Base-by-base conservation (phyloP, 2,329 filamentous ascomycete species). In the Coccinonectria pachysandricola region DNA sequence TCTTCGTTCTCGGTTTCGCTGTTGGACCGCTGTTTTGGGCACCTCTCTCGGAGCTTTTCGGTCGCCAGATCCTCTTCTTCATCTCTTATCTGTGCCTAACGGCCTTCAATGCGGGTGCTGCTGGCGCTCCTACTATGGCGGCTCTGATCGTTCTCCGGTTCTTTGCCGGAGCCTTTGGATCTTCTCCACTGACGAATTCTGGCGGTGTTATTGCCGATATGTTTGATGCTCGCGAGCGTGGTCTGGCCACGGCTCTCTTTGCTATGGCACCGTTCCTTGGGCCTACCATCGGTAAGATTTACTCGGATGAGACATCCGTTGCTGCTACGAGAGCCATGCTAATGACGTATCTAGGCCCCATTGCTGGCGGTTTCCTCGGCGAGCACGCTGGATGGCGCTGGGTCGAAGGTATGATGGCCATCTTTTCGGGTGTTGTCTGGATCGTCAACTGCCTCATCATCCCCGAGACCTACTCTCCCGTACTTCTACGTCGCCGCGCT, bases 111-210 rank as follows among this genome's bases (percentile, higher is more conserved):
- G 71, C 66, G 12, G 75, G 62, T 4, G 63, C 61, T 11, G 68
- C 71, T 2, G 75, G 66, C 7, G 57, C 68, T 0, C 55, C 68
- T 30, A 74, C 68, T 38, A 71, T 77, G 33, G 57, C 57, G 24
- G 68, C 69, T 2, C 56, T 84, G 3, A 54, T 83, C 16, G 62
- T 79, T n/a, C 59, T 80, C 19, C 69, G 79, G n/a, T 82, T 82
- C 54, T 67, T 83, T 27, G 68, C 70, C 12, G 74, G 75, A 19
- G 53, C 68, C 6, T 77, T 77, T 40, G 75, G 72, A 4, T 70
- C 71, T 0, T 71, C 71, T 0, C 69, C 73, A 2, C 51, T 79
- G 33, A 75, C 72, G 6, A 77, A 77, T 38, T 65, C 68, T 2
- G 71, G 71, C 3, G 75, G 72, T 39, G 64, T 74, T 14, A 69